Evolutionary conservation across 2,329 filamentous ascomycete genomes (phyloP).

Genomic region (Fusarium tuaranense): DNA sequence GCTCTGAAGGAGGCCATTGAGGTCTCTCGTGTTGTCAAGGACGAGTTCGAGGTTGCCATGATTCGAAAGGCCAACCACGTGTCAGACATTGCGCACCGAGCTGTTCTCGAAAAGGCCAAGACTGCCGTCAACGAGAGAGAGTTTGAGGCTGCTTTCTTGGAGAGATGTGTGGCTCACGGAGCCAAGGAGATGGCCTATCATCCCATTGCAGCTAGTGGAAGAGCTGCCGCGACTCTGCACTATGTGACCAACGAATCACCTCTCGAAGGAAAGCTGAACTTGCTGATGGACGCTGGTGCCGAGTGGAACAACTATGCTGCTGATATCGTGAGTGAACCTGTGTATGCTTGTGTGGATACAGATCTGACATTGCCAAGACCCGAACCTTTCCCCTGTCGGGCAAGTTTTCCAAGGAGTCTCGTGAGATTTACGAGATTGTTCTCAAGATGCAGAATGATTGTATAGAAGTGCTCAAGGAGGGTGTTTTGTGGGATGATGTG

Average conservation of each 20-base stretch:
- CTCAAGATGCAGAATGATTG: constrained; percentile 87
- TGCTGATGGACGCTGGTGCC: constrained; percentile 86
- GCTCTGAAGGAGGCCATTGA: constrained; percentile 74
- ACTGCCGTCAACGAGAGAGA: constrained; percentile 82
- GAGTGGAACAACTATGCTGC: constrained; percentile 81
- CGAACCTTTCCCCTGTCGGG: constrained; percentile 87
- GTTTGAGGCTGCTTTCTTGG: constrained; percentile 83
- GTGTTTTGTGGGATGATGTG: constrained; percentile 83
- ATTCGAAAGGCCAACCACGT: constrained; percentile 79
- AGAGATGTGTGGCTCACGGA: constrained; percentile 79
- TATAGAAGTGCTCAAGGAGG: constrained; percentile 78
- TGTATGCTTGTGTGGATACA: background rate
- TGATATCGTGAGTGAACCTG: constrained; percentile 64
- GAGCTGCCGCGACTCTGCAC: constrained; percentile 86
- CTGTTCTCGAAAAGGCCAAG: constrained; percentile 70
- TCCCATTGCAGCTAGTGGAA: constrained; percentile 85
- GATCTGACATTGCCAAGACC: constrained; percentile 63
- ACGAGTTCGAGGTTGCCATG: constrained; percentile 79
- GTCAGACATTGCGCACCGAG: constrained; percentile 74
- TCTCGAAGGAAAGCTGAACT: constrained; percentile 77
- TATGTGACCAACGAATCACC: constrained; percentile 84
- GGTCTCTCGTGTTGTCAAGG: constrained; percentile 76
- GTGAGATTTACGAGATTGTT: constrained; percentile 85
- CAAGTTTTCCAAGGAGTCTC: constrained; percentile 75
- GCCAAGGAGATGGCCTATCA: constrained; percentile 89